Evolutionary conservation across 2,329 filamentous ascomycete genomes (phyloP), one percentile per base, ranked within the genome.

Genomic region (Hypoxylon sp.): DNA sequence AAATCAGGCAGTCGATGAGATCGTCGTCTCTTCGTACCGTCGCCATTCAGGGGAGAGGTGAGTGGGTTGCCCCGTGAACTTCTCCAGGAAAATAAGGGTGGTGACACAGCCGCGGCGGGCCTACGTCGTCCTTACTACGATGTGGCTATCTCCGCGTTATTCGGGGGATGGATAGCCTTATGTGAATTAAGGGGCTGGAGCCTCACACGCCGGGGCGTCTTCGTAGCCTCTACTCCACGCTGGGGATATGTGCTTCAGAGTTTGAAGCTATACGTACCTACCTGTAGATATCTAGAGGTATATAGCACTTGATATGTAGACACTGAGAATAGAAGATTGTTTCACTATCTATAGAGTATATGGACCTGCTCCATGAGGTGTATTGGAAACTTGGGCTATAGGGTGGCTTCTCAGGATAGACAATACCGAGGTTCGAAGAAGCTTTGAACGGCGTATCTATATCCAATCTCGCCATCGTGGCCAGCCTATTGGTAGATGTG

Each of bases 31-130:
- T 10, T 13, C 6, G 11, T 15, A n/a, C n/a, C n/a, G n/a, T n/a
- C n/a, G n/a, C n/a, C 20, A 42, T 26, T n/a, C 38, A 24, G 21
- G 38, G 5, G 38, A n/a, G n/a, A n/a, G n/a, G n/a, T n/a, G n/a
- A n/a, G n/a, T n/a, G n/a, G n/a, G n/a, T n/a, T n/a, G 13, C 10
- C 4, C 5, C 17, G 21, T 42, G 38, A 17, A 20, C 13, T 42
- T 26, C 2, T 15, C 13, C 10, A 35, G 21, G 41, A 18, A 38
- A 35, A n/a, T n/a, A 37, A 43, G 31, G 31, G 24, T 33, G 31
- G 57, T 48, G 41, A 40, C 43, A 48, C 52, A 17, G 23, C 47
- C 40, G 27, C 20, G n/a, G 37, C 23, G 4, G 40, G 21, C 11
- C 20, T 35, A 13, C 26, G 21, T 33, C 26, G 49, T 50, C 13